These are phyloP conservation scores for Trypanosomatidae sp. DNA, from an alignment of 208 protist species.

Conservation along the genomic window DNA sequence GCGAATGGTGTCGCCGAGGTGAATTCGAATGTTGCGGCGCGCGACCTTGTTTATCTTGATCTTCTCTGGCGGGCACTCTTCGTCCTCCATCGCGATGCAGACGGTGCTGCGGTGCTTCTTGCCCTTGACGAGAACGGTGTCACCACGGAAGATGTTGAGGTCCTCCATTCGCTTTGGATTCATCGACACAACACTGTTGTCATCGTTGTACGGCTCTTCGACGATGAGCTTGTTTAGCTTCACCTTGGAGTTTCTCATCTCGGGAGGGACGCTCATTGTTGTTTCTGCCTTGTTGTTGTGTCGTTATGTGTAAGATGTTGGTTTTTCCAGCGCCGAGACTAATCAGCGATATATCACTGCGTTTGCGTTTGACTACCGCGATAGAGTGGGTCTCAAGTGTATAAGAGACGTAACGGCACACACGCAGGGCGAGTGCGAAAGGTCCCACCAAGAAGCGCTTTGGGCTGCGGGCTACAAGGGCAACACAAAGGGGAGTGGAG, in stretches of 20 bases:
- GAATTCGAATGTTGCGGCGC: constrained; percentile 98
- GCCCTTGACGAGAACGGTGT: constrained; percentile 98
- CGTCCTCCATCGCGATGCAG: constrained; percentile 97
- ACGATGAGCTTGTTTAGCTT: constrained; percentile 97
- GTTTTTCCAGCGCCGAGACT: not conserved
- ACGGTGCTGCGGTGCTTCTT: constrained; percentile 98
- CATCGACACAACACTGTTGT: constrained; percentile 98
- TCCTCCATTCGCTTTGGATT: constrained; percentile 96
- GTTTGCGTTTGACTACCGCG: not conserved
- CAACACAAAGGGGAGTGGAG: not conserved
- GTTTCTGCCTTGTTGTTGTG: not conserved
- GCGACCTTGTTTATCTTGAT: constrained; percentile 99
- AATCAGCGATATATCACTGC: not conserved
- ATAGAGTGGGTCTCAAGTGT: not conserved
- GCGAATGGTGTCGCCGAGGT: constrained; percentile 97
- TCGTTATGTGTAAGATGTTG: not conserved
- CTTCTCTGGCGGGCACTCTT: constrained; percentile 93
- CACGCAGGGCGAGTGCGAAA: not conserved
- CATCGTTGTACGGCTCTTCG: constrained; percentile 97
- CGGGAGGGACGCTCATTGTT: constrained; percentile 23
- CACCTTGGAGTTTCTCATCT: constrained; percentile 12
- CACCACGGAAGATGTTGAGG: constrained; percentile 98
- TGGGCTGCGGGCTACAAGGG: not conserved
- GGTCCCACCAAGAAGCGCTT: not conserved
- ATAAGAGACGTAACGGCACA: not conserved